Base-by-base conservation (phyloP, 1,139 yeast genomes). In the Blastobotrys serpentis region DNA sequence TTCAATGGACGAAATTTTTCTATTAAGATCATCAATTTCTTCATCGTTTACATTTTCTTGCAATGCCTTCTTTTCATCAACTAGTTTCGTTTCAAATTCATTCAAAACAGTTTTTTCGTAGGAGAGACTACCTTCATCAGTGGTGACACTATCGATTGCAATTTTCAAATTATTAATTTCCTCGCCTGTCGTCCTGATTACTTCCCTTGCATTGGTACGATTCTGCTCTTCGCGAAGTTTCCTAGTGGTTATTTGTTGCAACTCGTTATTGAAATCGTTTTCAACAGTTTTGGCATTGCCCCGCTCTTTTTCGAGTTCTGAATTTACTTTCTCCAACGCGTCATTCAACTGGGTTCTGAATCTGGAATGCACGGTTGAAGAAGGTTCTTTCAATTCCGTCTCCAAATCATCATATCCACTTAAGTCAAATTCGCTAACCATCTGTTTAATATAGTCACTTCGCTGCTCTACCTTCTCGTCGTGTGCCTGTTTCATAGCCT, bases 1-100 rank as follows among this genome's bases (percentile, higher is more conserved):
- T 55, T 84, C 94, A 11, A 79, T 50, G 6, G 64, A 57, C 1
- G 67, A 49, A 5, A 84, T 65, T 36, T 67, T 63, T 1, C 63
- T 57, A 45, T 76, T 77, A 8, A 75, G 70, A 0, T 57, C 53
- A 6, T 69, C 66, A 1, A 83, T 71, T n/a, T 72, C 68, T 4
- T 57, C 52, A 2, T 67, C 71, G 1, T 77, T 54, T 0, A 55
- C 53, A 1, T 66, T 65, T 2, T 73, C 48, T 10, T 67, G 67
- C 32, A 54, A 22, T 4, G 36, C 25, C 2, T 38, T 29, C 22
- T 50, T 45, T 4, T 46, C 34, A 4, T 18, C 29, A 4, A 29
- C 22, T 26, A 48, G 63, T 39, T 69, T 68, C 4, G 58, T 45
- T 48, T 69, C 70, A 33, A 75, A 57, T 11, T 63, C 58, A 14